A percentile compares a stretch with the other conserved stretches of the same genome.
Conservation (phyloP, 2,329 filamentous ascomycete genomes). For the Juglanconis juglandina region DNA sequence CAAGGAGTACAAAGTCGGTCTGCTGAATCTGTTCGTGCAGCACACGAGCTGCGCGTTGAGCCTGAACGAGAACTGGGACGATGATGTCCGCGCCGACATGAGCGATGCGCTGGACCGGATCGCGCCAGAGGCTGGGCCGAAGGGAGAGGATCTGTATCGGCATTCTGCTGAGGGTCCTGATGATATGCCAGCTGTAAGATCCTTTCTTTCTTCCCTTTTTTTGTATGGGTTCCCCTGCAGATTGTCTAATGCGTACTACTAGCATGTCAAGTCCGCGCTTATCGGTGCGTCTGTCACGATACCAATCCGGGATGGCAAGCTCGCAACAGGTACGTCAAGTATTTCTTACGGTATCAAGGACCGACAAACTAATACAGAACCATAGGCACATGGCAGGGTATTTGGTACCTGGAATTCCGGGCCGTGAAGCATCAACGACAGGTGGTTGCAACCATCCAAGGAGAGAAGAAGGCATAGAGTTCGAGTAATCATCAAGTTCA, state of each 20-base stretch:
- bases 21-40: constrained; percentile 89
- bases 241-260: neutral
- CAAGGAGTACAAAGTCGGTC: constrained; percentile 74
- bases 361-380: neutral
- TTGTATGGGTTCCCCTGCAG: too few relatives aligned
- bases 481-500: neutral
- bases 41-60: constrained; percentile 89
- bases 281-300: constrained; percentile 87
- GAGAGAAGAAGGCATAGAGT: constrained; percentile 62
- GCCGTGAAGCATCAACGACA: constrained; percentile 70
- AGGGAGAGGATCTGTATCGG: constrained; percentile 72
- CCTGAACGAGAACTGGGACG: constrained; percentile 88
- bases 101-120: constrained; percentile 88
- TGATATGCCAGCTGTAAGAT: constrained; percentile 74
- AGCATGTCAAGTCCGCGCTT: constrained; percentile 84
- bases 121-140: constrained; percentile 71
- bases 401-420: constrained; percentile 85
- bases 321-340: constrained; percentile 46
- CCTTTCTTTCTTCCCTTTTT: too few relatives aligned
- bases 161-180: constrained; percentile 73
- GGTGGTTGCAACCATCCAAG: constrained; percentile 91
- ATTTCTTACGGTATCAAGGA: neutral
- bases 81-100: constrained; percentile 87
- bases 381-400: constrained; percentile 72
- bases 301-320: constrained; percentile 80